Conservation (phyloP, 805 yeast genomes). For the Cyberlindnera sargentensis region DNA sequence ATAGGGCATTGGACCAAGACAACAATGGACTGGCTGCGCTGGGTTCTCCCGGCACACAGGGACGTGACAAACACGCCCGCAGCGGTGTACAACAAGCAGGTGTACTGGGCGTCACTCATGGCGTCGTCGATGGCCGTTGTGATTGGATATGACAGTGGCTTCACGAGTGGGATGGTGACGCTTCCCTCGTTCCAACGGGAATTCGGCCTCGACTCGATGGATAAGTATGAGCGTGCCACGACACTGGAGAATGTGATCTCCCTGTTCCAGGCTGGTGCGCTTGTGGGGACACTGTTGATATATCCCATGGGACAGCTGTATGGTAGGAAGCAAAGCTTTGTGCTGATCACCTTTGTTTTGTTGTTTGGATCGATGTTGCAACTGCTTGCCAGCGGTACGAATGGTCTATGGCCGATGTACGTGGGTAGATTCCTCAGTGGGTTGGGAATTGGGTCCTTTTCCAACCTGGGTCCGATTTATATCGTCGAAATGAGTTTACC, state of each 20-base stretch:
- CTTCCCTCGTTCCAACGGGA: conserved; percentile 6
- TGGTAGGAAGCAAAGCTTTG: conserved; percentile 10
- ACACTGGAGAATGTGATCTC: conserved; percentile 8
- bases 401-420: conserved; percentile 37
- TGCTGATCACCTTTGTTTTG: conserved; percentile 7
- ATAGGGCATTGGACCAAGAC: not conserved
- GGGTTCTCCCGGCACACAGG: not conserved
- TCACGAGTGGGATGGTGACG: conserved; percentile 13
- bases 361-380: conserved; percentile 36
- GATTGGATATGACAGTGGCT: conserved; percentile 23
- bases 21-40: not conserved
- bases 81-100: conserved; percentile 10
- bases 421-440: conserved; percentile 44
- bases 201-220: conserved; percentile 11
- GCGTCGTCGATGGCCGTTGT: conserved; percentile 27
- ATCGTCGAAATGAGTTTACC: conserved; percentile 39
- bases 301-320: conserved; percentile 13
- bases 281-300: conserved; percentile 14
- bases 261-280: conserved; percentile 17
- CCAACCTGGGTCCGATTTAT: conserved; percentile 42
- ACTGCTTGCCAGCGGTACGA: conserved; percentile 24
- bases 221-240: not conserved
- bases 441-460: conserved; percentile 44
- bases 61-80: conserved; percentile 5
- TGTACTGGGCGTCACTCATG: conserved; percentile 24